Evolutionary conservation across 2,329 filamentous ascomycete genomes (phyloP), one percentile per base, ranked within the genome.

Genomic region (Fusarium sp.): DNA sequence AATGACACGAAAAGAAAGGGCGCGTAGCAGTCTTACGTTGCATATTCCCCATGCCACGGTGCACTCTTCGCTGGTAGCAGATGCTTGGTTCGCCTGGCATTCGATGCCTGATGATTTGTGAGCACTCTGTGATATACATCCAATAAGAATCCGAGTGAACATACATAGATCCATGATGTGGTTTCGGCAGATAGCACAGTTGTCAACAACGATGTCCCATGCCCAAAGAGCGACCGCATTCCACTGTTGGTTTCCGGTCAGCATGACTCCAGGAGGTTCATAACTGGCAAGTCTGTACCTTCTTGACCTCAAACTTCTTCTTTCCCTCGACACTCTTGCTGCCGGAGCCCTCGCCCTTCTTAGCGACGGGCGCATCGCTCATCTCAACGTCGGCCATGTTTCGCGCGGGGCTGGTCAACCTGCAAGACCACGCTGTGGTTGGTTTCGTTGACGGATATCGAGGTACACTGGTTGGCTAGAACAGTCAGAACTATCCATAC

Each of bases 41-140:
- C 96, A 99, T 73, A 98, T 98, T 63, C 96, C 96, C 96, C 96
- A 99, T 32, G 96, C 96, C 30, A 99, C 96, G 41, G 96, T 99
- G 83, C 96, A 99, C 84, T 99, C 96, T 81, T 99, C 96, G 74
- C 94, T 98, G 2, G 96, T 98, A 48, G 96, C 95, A 22, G 95
- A 98, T 42, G 96, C 95, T 85, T 99, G 96, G 83, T 99, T 99
- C 65, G 96, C 96, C 86, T 99, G 96, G 82, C 96, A 99, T 82
- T 99, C 96, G 79, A 99, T 99, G 83, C 94, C 93, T 96, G 68
- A 47, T 64, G 12, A 47, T n/a, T 48, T 24, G 62, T 72, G 54
- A 79, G 76, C 54, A 50, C 63, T 39, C 51, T 35, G 11, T n/a
- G 24, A 36, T 30, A n/a, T 28, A 35, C 59, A 57, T 44, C 15